Conservation (phyloP, 2,329 filamentous ascomycete species). For the Aulographum hederae region DNA sequence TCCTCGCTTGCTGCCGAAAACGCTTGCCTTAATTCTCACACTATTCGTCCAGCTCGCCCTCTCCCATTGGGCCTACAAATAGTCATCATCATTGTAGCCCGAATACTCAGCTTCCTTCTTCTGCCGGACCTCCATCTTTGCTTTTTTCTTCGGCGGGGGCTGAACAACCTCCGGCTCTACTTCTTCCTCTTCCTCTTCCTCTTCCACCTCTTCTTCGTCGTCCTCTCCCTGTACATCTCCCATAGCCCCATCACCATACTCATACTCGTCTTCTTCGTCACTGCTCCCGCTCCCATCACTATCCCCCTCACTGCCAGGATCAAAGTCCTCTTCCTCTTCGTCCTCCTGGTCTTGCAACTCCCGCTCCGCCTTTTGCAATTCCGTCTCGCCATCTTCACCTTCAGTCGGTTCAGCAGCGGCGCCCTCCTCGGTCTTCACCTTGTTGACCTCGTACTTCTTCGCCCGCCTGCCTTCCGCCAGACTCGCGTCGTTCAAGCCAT, state of each 20-base stretch:
- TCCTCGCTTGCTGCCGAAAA: no score
- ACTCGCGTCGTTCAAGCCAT: conserved; percentile 43
- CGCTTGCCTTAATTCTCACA: no score
- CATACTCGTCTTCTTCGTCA: conserved; percentile 6
- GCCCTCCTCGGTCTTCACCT: conserved; percentile 12
- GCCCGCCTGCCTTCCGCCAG: conserved; percentile 41
- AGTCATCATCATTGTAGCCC: no score
- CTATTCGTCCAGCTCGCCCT: no score
- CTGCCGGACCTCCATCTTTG: no score
- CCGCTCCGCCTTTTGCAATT: conserved; percentile 19
- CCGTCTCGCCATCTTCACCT: conserved; percentile 17
- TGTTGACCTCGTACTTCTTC: conserved; percentile 37
- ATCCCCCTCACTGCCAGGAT: conserved; percentile 21
- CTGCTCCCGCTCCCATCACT: conserved; percentile 19
- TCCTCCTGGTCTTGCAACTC: conserved; percentile 16
- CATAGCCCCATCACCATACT: conserved; percentile 1
- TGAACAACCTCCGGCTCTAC: not conserved
- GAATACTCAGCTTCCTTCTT: no score
- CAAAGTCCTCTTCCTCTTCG: conserved; percentile 22
- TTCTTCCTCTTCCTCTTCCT: not conserved
- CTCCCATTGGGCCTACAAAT: no score
- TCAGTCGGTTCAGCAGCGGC: conserved; percentile 7
- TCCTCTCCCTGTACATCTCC: conserved; percentile 2
- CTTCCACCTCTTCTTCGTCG: not conserved
- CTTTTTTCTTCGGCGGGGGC: not conserved